phyloP scores from a whole-genome alignment of 352 stramenopile species.

The Pythium myriotylum region DNA sequence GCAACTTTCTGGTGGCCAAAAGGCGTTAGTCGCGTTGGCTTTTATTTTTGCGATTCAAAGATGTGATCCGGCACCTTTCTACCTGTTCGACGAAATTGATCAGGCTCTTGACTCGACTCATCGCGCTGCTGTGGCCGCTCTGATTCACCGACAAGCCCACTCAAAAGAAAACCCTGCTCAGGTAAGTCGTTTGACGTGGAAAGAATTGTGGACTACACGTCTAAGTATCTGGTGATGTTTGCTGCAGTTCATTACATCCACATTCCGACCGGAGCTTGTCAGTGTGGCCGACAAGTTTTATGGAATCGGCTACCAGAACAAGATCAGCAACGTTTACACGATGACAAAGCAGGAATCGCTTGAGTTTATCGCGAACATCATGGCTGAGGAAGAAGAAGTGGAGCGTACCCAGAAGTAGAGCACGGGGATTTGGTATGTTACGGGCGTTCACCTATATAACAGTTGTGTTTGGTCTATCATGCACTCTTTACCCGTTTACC shows the following conservation, averaged over 20 bases:
- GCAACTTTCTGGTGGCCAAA: slow-evolving; percentile 99
- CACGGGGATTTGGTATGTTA: neutral
- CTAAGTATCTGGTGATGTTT: slow-evolving; percentile 1
- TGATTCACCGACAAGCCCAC: slow-evolving; percentile 97
- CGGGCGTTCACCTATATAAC: slow-evolving; percentile 16
- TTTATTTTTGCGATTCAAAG: slow-evolving; percentile 99
- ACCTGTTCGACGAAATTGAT: slow-evolving; percentile 99
- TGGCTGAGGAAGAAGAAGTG: slow-evolving; percentile 86
- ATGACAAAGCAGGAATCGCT: slow-evolving; percentile 97
- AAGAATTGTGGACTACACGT: neutral
- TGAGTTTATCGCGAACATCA: slow-evolving; percentile 95
- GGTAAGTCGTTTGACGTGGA: slow-evolving; percentile 35
- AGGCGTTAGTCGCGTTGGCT: slow-evolving; percentile 98
- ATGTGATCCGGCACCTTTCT: slow-evolving; percentile 99
- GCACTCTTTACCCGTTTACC: slow-evolving; percentile 56
- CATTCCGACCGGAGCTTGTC: slow-evolving; percentile 99
- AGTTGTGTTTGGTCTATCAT: slow-evolving; percentile 14
- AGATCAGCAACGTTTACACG: slow-evolving; percentile 94
- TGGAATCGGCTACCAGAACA: slow-evolving; percentile 99
- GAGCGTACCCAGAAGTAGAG: slow-evolving; percentile 34
- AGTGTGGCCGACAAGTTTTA: slow-evolving; percentile 97
- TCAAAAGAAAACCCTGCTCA: slow-evolving; percentile 96
- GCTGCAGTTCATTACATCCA: slow-evolving; percentile 97
- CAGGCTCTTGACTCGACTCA: slow-evolving; percentile 99
- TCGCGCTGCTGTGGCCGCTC: slow-evolving; percentile 93